Percentiles rank a stretch among this genome's conserved stretches.
Evolutionary conservation across 371 early-diverging fungal species (phyloP).

Genomic region (Mucor irregularis): DNA sequence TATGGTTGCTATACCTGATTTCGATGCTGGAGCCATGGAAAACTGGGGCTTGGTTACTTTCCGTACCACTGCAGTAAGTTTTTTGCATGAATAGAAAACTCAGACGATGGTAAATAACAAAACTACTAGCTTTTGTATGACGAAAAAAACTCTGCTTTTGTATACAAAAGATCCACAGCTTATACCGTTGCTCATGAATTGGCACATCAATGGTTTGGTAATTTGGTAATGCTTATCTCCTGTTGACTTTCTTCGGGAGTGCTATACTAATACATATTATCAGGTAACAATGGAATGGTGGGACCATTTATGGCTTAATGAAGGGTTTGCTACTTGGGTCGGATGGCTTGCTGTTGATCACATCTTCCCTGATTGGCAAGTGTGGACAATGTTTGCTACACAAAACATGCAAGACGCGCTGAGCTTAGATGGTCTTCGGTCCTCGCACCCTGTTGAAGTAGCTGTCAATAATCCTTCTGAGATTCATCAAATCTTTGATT

Average conservation of each 20-base stretch:
- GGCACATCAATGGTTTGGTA: conserved; percentile 98
- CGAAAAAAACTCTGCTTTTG: conserved; percentile 60
- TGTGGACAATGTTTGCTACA: conserved; percentile 78
- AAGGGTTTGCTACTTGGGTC: conserved; percentile 97
- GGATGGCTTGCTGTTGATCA: conserved; percentile 81
- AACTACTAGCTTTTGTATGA: conserved; percentile 62
- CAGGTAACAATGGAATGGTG: conserved; percentile 69
- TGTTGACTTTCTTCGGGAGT: too few relatives aligned
- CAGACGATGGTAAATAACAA: too few relatives aligned
- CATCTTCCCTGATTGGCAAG: conserved; percentile 77
- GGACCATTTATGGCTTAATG: conserved; percentile 96
- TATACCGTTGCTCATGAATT: conserved; percentile 92
- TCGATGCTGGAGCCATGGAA: conserved; percentile 87
- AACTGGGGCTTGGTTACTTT: conserved; percentile 98
- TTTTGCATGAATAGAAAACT: not conserved
- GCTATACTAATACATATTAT: conserved; percentile 1
- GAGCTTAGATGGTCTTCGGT: conserved; percentile 76
- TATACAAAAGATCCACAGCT: conserved; percentile 75
- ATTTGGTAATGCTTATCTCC: conserved; percentile 97
- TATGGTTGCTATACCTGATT: conserved; percentile 89
- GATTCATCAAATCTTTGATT: conserved; percentile 84
- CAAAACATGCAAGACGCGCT: conserved; percentile 73
- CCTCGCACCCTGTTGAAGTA: conserved; percentile 93
- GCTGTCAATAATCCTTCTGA: conserved; percentile 78
- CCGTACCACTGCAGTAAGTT: conserved; percentile 62